These are phyloP conservation scores for Brassica juncea DNA, from an alignment of 345 rosid genomes.

Conservation along the genomic window DNA sequence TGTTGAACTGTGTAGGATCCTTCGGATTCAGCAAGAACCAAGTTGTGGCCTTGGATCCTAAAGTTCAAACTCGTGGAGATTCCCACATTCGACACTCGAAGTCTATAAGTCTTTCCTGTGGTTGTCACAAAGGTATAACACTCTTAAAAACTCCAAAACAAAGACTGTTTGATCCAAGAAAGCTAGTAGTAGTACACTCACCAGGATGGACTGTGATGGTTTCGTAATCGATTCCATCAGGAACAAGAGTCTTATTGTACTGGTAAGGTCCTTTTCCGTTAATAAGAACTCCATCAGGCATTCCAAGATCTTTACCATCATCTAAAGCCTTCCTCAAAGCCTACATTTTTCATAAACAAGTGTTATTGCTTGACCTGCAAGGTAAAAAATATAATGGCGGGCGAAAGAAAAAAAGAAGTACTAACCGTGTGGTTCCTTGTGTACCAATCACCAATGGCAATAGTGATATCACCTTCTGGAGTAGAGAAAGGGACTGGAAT, in stretches of 20 bases:
- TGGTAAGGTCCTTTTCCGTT: constrained; percentile 98
- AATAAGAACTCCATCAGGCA: constrained; percentile 95
- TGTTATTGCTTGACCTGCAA: not conserved
- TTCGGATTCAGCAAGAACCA: constrained; percentile 84
- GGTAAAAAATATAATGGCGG: not conserved
- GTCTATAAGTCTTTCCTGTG: constrained; percentile 87
- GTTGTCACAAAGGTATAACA: not conserved
- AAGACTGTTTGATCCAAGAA: constrained; percentile 1
- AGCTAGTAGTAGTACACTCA: constrained; percentile 43
- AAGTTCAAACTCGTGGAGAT: constrained; percentile 92
- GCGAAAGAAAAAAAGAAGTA: not conserved
- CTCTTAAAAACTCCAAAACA: not conserved
- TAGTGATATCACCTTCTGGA: constrained; percentile 79
- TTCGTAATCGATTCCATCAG: constrained; percentile 72
- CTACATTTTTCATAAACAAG: constrained; percentile 45
- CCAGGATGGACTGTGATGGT: constrained; percentile 92
- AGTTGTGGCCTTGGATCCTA: constrained; percentile 93
- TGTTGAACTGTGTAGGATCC: constrained; percentile 99
- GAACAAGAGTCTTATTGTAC: constrained; percentile 83
- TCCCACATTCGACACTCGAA: constrained; percentile 94
- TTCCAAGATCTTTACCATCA: constrained; percentile 87
- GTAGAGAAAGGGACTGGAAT: constrained; percentile 84
- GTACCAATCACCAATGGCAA: constrained; percentile 95
- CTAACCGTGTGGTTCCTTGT: constrained; percentile 91
- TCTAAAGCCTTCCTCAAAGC: constrained; percentile 91